These are phyloP conservation scores for Rosa chinensis DNA, from an alignment of 306 rosid species.

Conservation along the genomic window DNA sequence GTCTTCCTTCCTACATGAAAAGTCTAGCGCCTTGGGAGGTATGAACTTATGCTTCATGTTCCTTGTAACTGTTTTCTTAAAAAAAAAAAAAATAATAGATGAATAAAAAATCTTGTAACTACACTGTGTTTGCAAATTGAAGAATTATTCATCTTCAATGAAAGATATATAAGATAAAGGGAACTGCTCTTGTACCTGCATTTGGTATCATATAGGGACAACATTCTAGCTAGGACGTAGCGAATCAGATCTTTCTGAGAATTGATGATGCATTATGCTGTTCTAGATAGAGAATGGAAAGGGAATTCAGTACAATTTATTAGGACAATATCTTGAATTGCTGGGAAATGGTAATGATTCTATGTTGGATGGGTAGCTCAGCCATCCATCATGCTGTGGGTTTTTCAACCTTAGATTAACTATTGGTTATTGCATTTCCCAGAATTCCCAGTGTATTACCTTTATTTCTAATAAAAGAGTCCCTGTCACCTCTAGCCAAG, in stretches of 20 bases:
- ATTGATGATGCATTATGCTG: neutral
- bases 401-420: neutral
- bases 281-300: neutral
- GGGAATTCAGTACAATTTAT: neutral
- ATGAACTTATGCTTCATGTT: slow-evolving; percentile 22
- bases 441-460: neutral
- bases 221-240: neutral
- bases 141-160: neutral
- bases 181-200: neutral
- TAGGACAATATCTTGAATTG: neutral
- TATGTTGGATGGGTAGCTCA: neutral
- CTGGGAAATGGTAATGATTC: neutral
- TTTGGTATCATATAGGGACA: neutral
- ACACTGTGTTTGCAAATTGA: neutral
- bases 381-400: neutral
- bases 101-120: too few species aligned
- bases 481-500: neutral
- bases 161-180: neutral
- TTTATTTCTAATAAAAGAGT: neutral
- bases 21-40: slow-evolving; percentile 92
- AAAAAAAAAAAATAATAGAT: too few species aligned
- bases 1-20: slow-evolving; percentile 79
- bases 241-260: neutral
- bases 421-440: neutral
- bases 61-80: slow-evolving; percentile 3